Percentiles rank a stretch among this genome's conserved stretches.
Evolutionary conservation across 2,329 filamentous ascomycete genomes (phyloP).

Genomic region (Ilyonectria sp.): DNA sequence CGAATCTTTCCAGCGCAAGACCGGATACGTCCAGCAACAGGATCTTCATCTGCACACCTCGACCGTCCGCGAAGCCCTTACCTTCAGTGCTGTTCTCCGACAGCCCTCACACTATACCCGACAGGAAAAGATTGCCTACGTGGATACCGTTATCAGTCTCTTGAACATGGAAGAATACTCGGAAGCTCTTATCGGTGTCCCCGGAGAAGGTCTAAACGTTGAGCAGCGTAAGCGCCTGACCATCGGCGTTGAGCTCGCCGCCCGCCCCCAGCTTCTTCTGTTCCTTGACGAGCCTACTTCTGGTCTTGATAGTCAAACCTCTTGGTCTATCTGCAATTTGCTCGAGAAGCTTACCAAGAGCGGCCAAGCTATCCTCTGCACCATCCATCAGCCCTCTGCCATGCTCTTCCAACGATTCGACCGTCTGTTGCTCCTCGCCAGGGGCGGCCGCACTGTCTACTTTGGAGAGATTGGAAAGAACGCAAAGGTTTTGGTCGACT

Average conservation of each 20-base stretch:
- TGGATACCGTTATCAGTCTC: conserved; percentile 79
- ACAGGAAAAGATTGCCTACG: conserved; percentile 83
- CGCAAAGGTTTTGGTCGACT: conserved; percentile 59
- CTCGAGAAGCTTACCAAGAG: conserved; percentile 69
- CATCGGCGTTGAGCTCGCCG: conserved; percentile 69
- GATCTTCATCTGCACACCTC: conserved; percentile 85
- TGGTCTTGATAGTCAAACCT: conserved; percentile 73
- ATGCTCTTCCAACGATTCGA: conserved; percentile 67
- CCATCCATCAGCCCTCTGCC: conserved; percentile 64
- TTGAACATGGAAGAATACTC: conserved; percentile 75
- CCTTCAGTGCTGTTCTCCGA: conserved; percentile 85
- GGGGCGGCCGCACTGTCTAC: conserved; percentile 73
- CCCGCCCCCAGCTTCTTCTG: conserved; percentile 68
- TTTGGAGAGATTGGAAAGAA: conserved; percentile 70
- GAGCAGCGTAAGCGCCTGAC: conserved; percentile 72
- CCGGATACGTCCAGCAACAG: conserved; percentile 91
- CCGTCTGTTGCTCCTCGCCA: conserved; percentile 71
- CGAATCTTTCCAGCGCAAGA: conserved; percentile 86
- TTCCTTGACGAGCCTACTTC: conserved; percentile 72
- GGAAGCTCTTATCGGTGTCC: conserved; percentile 72
- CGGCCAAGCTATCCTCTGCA: conserved; percentile 64
- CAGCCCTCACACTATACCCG: conserved; percentile 78
- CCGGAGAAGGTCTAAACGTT: conserved; percentile 70
- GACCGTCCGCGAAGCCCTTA: conserved; percentile 86
- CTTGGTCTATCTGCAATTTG: conserved; percentile 72